These are phyloP conservation scores for Phaeosphaeriaceae sp. DNA, from an alignment of 2,329 filamentous ascomycete species.

Conservation along the genomic window DNA sequence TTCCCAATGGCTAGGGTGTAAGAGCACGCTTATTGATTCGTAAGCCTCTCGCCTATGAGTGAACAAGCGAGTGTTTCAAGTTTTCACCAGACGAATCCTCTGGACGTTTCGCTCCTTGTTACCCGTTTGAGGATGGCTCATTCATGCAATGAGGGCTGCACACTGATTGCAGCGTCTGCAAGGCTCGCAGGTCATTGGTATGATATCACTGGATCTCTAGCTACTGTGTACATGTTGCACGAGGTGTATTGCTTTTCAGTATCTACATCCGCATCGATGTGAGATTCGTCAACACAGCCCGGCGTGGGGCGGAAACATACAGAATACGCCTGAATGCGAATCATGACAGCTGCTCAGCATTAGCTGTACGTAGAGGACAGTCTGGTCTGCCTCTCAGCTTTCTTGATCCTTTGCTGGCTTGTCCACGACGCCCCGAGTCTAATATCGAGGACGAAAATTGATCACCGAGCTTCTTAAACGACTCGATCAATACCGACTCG, in stretches of 20 bases:
- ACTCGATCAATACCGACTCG: not conserved
- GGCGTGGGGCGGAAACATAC: not conserved
- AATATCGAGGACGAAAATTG: not conserved
- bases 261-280: not conserved
- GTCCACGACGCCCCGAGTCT: not conserved
- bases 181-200: not conserved
- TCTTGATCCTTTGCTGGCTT: not conserved
- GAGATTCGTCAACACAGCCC: not conserved
- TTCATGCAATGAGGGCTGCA: not conserved
- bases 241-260: not conserved
- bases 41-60: conserved; percentile 36
- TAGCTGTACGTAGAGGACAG: not conserved
- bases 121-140: conserved; percentile 7
- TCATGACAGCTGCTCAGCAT: not conserved
- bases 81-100: conserved; percentile 17
- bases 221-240: not conserved
- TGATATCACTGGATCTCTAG: not conserved
- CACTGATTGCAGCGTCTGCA: not conserved
- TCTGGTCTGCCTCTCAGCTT: not conserved
- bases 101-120: conserved; percentile 16
- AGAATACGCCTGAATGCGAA: not conserved
- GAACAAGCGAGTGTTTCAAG: conserved; percentile 36
- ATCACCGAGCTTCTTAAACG: not conserved
- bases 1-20: conserved; percentile 10
- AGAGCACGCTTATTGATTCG: conserved; percentile 38